Conservation (phyloP, 2,329 filamentous ascomycete species). For the Monilinia polystroma region DNA sequence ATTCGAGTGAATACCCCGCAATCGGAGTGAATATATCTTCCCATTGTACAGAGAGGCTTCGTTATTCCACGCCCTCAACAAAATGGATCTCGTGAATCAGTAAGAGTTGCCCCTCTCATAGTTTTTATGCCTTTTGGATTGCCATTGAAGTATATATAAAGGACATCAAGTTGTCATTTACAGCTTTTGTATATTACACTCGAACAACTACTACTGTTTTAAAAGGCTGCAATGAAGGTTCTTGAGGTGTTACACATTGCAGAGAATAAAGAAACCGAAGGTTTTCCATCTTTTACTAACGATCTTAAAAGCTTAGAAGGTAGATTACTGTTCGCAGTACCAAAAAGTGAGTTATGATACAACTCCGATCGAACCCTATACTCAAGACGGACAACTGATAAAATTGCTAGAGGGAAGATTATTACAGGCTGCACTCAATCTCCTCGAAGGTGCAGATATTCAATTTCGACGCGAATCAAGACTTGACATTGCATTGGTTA, state of each 20-base stretch:
- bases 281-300: slow-evolving; percentile 44
- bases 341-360: slow-evolving; percentile 73
- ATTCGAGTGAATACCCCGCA: slow-evolving; percentile 22
- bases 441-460: slow-evolving; percentile 90
- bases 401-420: slow-evolving; percentile 76
- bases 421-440: slow-evolving; percentile 81
- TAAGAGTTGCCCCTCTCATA: slow-evolving; percentile 40
- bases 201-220: not conserved
- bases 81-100: slow-evolving; percentile 63
- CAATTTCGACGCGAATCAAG: slow-evolving; percentile 94
- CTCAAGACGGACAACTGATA: slow-evolving; percentile 24
- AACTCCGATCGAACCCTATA: slow-evolving; percentile 18
- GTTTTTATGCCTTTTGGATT: slow-evolving; percentile 26
- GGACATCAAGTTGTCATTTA: not conserved
- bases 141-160: slow-evolving; percentile 8
- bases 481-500: slow-evolving; percentile 95
- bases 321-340: slow-evolving; percentile 92
- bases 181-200: not conserved
- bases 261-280: slow-evolving; percentile 47
- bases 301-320: slow-evolving; percentile 71
- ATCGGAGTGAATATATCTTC: slow-evolving; percentile 18
- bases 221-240: slow-evolving; percentile 11
- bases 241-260: slow-evolving; percentile 4
- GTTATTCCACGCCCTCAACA: not conserved
- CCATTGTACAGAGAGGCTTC: slow-evolving; percentile 1